phyloP scores from a whole-genome alignment of 2,329 filamentous ascomycete genomes.

The Penicillium sp. region DNA sequence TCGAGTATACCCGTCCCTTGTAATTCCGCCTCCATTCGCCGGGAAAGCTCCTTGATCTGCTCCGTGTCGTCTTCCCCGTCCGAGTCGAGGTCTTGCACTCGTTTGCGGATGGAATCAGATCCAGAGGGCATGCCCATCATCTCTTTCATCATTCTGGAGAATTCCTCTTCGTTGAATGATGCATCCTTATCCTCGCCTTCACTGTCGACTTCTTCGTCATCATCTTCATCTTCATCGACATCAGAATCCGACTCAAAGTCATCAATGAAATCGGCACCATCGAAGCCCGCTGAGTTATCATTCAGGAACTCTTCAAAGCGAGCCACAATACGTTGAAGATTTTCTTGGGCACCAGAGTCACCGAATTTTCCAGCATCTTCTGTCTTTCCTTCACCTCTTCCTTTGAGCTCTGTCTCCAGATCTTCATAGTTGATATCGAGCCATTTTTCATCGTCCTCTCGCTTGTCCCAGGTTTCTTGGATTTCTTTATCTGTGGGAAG shows the following conservation, averaged over 20 bases:
- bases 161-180: conserved; percentile 81
- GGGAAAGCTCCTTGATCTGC: conserved; percentile 46
- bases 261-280: conserved; percentile 69
- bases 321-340: conserved; percentile 86
- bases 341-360: conserved; percentile 46
- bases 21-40: conserved; percentile 51
- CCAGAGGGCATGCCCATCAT: conserved; percentile 72
- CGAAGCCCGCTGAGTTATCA: conserved; percentile 75
- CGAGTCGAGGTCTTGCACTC: conserved; percentile 53
- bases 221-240: conserved; percentile 52
- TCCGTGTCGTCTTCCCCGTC: conserved; percentile 61
- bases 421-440: conserved; percentile 88
- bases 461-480: conserved; percentile 60
- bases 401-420: conserved; percentile 75
- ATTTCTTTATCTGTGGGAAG: conserved; percentile 78
- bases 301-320: conserved; percentile 92
- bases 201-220: conserved; percentile 56
- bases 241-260: conserved; percentile 69
- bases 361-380: conserved; percentile 42
- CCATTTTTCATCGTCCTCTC: conserved; percentile 86
- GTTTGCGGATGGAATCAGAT: conserved; percentile 29
- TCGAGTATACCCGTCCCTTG: conserved; percentile 47
- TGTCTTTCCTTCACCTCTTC: conserved; percentile 48
- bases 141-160: conserved; percentile 83
- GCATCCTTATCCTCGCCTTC: conserved; percentile 72